Conservation (phyloP, 352 stramenopile genomes). For the Peronospora farinosa region DNA sequence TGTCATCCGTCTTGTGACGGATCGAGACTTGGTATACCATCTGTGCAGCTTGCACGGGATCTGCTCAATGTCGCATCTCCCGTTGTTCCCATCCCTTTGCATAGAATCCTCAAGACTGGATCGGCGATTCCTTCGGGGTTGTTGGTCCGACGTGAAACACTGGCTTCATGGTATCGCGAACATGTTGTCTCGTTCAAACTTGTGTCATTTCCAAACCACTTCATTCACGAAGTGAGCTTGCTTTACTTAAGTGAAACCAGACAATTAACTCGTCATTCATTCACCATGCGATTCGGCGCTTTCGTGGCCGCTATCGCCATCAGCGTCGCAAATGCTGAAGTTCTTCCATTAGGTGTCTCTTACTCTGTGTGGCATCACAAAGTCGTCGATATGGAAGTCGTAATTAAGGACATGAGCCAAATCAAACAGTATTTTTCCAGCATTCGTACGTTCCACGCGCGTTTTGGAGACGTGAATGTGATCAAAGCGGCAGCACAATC, state of each 20-base stretch:
- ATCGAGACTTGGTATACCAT: too few relatives aligned
- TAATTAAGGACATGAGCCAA: constrained; percentile 34
- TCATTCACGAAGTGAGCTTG: not conserved
- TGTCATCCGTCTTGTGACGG: too few relatives aligned
- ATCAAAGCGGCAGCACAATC: constrained; percentile 40
- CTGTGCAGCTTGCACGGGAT: too few relatives aligned
- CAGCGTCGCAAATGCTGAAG: constrained; percentile 5
- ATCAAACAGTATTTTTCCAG: constrained; percentile 46
- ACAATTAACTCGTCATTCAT: not conserved
- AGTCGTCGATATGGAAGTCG: constrained; percentile 27
- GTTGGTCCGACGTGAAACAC: not conserved
- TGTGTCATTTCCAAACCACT: not conserved
- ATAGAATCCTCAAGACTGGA: not conserved
- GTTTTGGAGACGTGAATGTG: constrained; percentile 52
- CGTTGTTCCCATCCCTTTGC: not conserved
- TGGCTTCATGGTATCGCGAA: not conserved
- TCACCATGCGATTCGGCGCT: not conserved
- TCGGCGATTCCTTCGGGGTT: not conserved
- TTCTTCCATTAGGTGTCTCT: constrained; percentile 39
- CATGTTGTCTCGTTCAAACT: not conserved
- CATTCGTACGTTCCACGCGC: constrained; percentile 68
- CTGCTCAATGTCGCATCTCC: not conserved
- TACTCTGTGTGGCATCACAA: constrained; percentile 68
- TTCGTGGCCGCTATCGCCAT: not conserved
- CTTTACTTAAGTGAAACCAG: not conserved